A percentile compares a stretch with the other conserved stretches of the same genome.
Conservation (phyloP, 805 yeast species). For the Phaffomyces opuntiae region DNA sequence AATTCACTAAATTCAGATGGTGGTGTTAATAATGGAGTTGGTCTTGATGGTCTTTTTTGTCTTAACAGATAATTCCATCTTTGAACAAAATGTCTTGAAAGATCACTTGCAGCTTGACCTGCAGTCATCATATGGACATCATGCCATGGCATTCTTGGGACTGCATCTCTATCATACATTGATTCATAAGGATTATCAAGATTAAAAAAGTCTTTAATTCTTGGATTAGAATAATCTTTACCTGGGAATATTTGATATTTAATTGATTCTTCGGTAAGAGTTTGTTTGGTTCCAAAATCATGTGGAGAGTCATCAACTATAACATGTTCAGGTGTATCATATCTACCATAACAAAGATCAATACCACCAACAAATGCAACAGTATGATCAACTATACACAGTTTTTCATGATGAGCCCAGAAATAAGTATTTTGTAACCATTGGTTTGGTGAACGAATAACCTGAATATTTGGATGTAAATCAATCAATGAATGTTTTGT, state of each 20-base stretch:
- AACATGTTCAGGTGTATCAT: conserved; percentile 94
- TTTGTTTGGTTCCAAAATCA: conserved; percentile 26
- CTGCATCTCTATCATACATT: conserved; percentile 74
- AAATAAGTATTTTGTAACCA: conserved; percentile 86
- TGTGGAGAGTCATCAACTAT: conserved; percentile 61
- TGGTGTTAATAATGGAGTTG: conserved; percentile 87
- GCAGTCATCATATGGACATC: conserved; percentile 95
- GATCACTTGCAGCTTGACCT: conserved; percentile 91
- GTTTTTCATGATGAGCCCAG: conserved; percentile 99
- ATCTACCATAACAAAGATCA: conserved; percentile 92
- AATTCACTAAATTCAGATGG: conserved; percentile 79
- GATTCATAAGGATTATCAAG: conserved; percentile 84
- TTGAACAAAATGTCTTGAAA: conserved; percentile 91
- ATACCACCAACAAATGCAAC: conserved; percentile 92
- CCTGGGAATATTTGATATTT: conserved; percentile 77
- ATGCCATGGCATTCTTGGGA: conserved; percentile 99
- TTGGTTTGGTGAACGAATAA: conserved; percentile 93
- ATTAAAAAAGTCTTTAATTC: conserved; percentile 78
- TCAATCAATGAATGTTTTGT: conserved; percentile 89
- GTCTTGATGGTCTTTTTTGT: conserved; percentile 90
- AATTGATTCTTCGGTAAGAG: conserved; percentile 34
- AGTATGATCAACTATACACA: conserved; percentile 79
- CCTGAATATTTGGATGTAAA: conserved; percentile 79
- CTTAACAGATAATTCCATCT: conserved; percentile 93
- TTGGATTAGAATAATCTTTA: conserved; percentile 93